Percentiles rank a stretch among this genome's conserved stretches.
These are phyloP conservation scores for Talaromyces adpressus DNA, from an alignment of 495 filamentous ascomycete genomes.

Conservation along the genomic window DNA sequence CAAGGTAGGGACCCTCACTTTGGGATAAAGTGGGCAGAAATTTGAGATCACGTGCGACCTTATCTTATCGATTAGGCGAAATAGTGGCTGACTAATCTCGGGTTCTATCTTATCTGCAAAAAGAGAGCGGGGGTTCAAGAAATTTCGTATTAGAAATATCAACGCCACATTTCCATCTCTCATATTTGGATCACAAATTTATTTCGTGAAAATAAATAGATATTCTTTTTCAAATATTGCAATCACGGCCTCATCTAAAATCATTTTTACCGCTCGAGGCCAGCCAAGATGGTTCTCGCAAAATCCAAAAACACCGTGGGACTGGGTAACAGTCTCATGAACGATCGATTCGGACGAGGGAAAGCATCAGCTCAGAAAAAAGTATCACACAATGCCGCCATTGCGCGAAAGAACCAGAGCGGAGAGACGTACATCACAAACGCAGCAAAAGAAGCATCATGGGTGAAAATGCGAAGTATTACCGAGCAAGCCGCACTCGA, in stretches of 20 bases:
- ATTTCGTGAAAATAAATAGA: not conserved
- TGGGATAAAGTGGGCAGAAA: slow-evolving; percentile 21
- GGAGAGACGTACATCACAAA: slow-evolving; percentile 46
- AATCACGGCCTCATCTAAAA: not conserved
- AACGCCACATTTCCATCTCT: slow-evolving; percentile 2
- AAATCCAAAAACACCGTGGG: slow-evolving; percentile 95
- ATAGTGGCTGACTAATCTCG: slow-evolving; percentile 17
- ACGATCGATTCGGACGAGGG: slow-evolving; percentile 85
- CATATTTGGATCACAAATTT: not conserved
- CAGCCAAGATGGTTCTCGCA: slow-evolving; percentile 72
- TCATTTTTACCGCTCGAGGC: slow-evolving; percentile 11
- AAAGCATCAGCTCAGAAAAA: slow-evolving; percentile 68
- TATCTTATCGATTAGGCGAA: slow-evolving; percentile 11
- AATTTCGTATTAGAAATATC: slow-evolving; percentile 9
- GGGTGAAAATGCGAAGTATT: slow-evolving; percentile 90
- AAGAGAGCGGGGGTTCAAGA: slow-evolving; percentile 3
- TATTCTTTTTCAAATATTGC: not conserved
- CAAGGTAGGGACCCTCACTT: slow-evolving; percentile 3
- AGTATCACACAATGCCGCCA: slow-evolving; percentile 54
- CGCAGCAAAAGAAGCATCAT: slow-evolving; percentile 35
- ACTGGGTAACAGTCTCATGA: slow-evolving; percentile 88
- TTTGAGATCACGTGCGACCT: slow-evolving; percentile 28
- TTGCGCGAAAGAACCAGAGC: slow-evolving; percentile 35
- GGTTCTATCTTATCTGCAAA: slow-evolving; percentile 21
- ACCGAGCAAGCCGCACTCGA: slow-evolving; percentile 96